Evolutionary conservation across 106 monocot genomes (phyloP).

Genomic region (Dioscorea alata): DNA sequence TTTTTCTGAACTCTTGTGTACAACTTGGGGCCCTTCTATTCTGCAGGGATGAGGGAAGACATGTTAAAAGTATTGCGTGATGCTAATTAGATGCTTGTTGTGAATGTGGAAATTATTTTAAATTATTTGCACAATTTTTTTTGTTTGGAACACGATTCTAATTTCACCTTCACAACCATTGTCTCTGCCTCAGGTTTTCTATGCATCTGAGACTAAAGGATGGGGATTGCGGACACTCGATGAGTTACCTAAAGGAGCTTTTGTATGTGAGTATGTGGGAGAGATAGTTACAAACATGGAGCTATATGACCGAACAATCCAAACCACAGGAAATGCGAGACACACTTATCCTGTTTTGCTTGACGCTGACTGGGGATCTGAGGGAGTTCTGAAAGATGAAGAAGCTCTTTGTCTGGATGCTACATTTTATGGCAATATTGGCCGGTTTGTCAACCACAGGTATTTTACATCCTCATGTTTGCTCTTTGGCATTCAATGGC

Average conservation of each 20-base stretch:
- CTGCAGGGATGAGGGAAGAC: too few relatives aligned
- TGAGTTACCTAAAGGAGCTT: constrained; percentile 65
- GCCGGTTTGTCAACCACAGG: constrained; percentile 94
- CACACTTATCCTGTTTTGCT: constrained; percentile 80
- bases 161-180: too few relatives aligned
- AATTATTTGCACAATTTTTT: too few relatives aligned
- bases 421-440: constrained; percentile 88
- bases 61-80: too few relatives aligned
- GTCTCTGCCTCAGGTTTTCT: constrained; percentile 52
- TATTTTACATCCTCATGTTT: constrained; percentile 11
- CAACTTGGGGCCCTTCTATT: too few relatives aligned
- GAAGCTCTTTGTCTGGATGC: constrained; percentile 93
- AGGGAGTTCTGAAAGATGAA: constrained; percentile 83
- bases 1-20: too few relatives aligned
- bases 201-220: constrained; percentile 53
- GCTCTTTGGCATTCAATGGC: too few relatives aligned
- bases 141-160: too few relatives aligned
- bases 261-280: constrained; percentile 92
- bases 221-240: constrained; percentile 73
- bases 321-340: constrained; percentile 34
- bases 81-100: too few relatives aligned
- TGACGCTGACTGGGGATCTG: constrained; percentile 89
- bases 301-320: constrained; percentile 59
- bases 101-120: too few relatives aligned
- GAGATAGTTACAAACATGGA: constrained; percentile 84